phyloP scores from a whole-genome alignment of 208 protist species.

The Crithidia thermophila region DNA sequence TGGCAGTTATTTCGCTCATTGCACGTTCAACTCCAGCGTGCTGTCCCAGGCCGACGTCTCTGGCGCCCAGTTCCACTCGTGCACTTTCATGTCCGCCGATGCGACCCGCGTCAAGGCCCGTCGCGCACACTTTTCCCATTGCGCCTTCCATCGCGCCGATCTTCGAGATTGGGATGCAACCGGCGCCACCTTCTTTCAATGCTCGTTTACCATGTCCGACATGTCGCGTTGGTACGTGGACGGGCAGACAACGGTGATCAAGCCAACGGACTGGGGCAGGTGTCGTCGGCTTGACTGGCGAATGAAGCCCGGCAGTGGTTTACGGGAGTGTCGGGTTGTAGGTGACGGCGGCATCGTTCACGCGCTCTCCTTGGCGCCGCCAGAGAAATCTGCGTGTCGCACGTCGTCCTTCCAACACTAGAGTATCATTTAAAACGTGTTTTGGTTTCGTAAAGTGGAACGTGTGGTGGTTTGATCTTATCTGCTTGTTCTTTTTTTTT shows the following conservation, averaged over 20 bases:
- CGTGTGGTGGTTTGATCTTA: not conserved
- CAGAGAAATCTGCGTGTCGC: constrained; percentile 22
- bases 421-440: not conserved
- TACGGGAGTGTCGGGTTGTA: constrained; percentile 48
- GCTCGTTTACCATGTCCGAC: constrained; percentile 74
- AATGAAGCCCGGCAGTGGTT: constrained; percentile 15
- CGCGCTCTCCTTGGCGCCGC: constrained; percentile 21
- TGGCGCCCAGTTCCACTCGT: constrained; percentile 76
- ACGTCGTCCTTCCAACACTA: too few species aligned
- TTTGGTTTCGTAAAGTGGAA: not conserved
- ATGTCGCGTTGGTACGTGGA: constrained; percentile 73
- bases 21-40: constrained; percentile 68
- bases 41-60: constrained; percentile 39
- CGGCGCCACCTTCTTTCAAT: constrained; percentile 79
- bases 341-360: constrained; percentile 10
- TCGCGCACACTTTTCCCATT: constrained; percentile 71
- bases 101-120: constrained; percentile 35
- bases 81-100: constrained; percentile 67
- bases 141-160: constrained; percentile 65
- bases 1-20: constrained; percentile 45
- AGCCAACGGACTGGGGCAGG: constrained; percentile 62
- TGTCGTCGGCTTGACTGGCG: constrained; percentile 69
- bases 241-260: constrained; percentile 63
- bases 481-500: constrained; percentile 5
- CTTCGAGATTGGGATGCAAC: constrained; percentile 66